Conservation (phyloP, 441 rosid genomes). For the Syzygium syzygioides region DNA sequence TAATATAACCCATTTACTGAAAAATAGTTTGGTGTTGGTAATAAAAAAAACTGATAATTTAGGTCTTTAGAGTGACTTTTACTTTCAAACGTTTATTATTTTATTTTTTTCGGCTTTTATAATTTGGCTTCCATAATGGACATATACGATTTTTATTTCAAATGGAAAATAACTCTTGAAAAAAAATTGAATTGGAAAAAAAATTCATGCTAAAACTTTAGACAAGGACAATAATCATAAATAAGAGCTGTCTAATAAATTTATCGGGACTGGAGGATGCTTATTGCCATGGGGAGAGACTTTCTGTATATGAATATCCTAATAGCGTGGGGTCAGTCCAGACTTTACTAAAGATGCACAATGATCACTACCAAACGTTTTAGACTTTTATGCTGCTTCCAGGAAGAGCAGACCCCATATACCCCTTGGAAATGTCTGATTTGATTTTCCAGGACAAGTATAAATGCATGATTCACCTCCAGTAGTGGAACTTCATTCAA, state of each 20-base stretch:
- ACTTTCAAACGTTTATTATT: neutral
- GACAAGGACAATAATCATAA: neutral
- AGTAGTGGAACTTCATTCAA: neutral
- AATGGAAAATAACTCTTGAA: neutral
- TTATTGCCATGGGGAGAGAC: neutral
- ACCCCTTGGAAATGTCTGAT: neutral
- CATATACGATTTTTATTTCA: neutral
- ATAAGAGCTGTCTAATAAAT: neutral
- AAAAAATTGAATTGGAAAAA: too few species aligned
- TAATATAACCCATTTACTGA: neutral
- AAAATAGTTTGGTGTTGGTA: neutral
- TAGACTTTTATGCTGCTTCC: neutral
- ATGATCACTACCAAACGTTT: neutral
- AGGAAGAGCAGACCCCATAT: neutral
- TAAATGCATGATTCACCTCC: neutral
- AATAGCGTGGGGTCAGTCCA: neutral
- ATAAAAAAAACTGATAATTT: neutral
- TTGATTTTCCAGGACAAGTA: neutral
- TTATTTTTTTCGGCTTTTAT: neutral
- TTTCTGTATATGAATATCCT: neutral
- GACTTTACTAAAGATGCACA: neutral
- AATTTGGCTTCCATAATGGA: neutral
- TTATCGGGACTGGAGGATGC: neutral
- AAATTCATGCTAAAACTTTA: neutral
- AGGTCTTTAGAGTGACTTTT: neutral